These are phyloP conservation scores for Rhizomucor pusillus DNA, from an alignment of 371 early-diverging fungal genomes.

Conservation along the genomic window DNA sequence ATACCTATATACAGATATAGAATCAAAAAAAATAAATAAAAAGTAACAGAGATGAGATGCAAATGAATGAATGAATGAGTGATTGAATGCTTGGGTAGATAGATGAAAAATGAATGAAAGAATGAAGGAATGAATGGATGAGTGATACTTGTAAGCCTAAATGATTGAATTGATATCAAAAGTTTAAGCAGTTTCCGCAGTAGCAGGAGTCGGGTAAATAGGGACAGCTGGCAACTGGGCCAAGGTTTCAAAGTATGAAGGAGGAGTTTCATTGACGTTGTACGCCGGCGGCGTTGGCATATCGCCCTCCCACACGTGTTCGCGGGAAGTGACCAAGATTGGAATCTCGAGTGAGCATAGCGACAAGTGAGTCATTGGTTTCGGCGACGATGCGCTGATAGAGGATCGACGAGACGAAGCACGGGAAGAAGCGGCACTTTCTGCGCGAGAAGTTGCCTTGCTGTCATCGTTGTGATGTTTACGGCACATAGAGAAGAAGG, in stretches of 20 bases:
- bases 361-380: slow-evolving; percentile 7
- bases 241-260: slow-evolving; percentile 31
- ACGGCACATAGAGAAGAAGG: slow-evolving; percentile 21
- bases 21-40: too few relatives aligned
- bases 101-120: too few relatives aligned
- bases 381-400: slow-evolving; percentile 11
- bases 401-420: slow-evolving; percentile 16
- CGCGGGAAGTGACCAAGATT: slow-evolving; percentile 41
- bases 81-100: too few relatives aligned
- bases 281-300: slow-evolving; percentile 30
- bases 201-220: slow-evolving; percentile 16
- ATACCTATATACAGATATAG: too few relatives aligned
- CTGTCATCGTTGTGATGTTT: slow-evolving; percentile 4
- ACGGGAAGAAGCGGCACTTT: neutral
- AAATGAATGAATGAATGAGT: too few relatives aligned
- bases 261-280: slow-evolving; percentile 33
- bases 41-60: too few relatives aligned
- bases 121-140: too few relatives aligned
- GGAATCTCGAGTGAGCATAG: slow-evolving; percentile 43
- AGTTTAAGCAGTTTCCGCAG: too few relatives aligned
- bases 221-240: slow-evolving; percentile 39
- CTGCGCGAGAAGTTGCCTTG: too few relatives aligned
- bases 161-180: too few relatives aligned
- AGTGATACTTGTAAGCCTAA: too few relatives aligned
- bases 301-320: slow-evolving; percentile 33